Percentiles rank a stretch among this genome's conserved stretches.
Conservation (phyloP, 2,329 filamentous ascomycete species). For the Ceratocystis variospora region DNA sequence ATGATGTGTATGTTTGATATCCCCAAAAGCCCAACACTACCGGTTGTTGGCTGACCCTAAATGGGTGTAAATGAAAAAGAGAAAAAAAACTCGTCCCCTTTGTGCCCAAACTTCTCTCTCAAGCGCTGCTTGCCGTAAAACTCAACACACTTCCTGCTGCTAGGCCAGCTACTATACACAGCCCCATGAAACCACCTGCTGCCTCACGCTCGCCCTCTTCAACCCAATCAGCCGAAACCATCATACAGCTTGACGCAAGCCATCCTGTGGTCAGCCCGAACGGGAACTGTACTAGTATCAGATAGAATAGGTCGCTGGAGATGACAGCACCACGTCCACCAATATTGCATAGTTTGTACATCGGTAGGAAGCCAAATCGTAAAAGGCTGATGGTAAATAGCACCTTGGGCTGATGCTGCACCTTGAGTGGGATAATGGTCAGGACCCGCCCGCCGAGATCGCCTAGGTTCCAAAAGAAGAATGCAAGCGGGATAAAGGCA, state of each 20-base stretch:
- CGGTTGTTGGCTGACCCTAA: too few relatives aligned
- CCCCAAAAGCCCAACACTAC: too few relatives aligned
- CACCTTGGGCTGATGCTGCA: slow-evolving; percentile 48
- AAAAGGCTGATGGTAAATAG: slow-evolving; percentile 55
- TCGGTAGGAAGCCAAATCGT: slow-evolving; percentile 58
- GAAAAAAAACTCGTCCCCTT: background rate
- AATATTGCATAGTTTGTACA: slow-evolving; percentile 86
- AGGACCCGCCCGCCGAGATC: slow-evolving; percentile 65
- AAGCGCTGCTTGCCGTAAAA: slow-evolving; percentile 52
- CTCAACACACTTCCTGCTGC: slow-evolving; percentile 78
- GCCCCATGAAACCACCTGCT: slow-evolving; percentile 83
- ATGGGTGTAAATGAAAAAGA: background rate
- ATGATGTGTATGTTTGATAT: too few relatives aligned
- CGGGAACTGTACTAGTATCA: slow-evolving; percentile 65
- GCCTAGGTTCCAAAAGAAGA: slow-evolving; percentile 87
- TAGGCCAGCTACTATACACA: slow-evolving; percentile 76
- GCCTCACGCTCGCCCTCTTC: slow-evolving; percentile 72
- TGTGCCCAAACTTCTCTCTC: slow-evolving; percentile 13
- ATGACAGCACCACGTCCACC: slow-evolving; percentile 60
- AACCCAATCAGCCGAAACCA: slow-evolving; percentile 72
- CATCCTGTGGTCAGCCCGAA: slow-evolving; percentile 84
- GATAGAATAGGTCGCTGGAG: slow-evolving; percentile 73
- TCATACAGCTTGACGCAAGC: slow-evolving; percentile 79
- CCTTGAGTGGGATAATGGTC: slow-evolving; percentile 43
- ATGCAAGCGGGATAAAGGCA: slow-evolving; percentile 77